Evolutionary conservation across 768 basidiomycete genomes (phyloP).

Genomic region (Termitomyces sp.): DNA sequence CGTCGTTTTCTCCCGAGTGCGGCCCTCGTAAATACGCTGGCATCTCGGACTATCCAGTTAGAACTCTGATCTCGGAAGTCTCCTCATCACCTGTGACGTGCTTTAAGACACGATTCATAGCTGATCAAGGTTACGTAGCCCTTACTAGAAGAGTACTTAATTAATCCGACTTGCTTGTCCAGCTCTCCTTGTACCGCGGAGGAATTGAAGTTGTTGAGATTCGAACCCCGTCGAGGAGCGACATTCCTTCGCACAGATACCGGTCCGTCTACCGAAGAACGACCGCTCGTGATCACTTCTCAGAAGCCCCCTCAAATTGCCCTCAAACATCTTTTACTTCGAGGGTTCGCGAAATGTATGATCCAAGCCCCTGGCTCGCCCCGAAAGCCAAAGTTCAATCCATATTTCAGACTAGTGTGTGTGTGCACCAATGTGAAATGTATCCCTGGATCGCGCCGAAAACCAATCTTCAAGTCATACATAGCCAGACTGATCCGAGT

Average conservation of each 20-base stretch:
- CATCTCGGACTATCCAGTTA: background rate
- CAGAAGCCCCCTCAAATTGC: background rate
- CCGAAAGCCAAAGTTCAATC: too few species aligned
- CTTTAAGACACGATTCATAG: background rate
- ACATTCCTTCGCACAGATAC: background rate
- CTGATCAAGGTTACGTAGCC: background rate
- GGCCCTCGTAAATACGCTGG: background rate
- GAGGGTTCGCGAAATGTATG: background rate
- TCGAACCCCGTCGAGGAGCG: background rate
- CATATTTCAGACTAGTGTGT: too few species aligned
- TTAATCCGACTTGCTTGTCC: background rate
- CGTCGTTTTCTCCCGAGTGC: background rate
- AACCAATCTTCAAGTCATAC: background rate
- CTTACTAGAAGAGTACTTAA: background rate
- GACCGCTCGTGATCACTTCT: background rate
- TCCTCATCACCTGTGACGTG: background rate
- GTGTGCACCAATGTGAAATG: too few species aligned
- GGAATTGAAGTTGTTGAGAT: background rate
- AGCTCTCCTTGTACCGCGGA: constrained; percentile 3
- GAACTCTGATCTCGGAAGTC: background rate
- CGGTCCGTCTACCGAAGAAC: background rate
- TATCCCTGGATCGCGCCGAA: background rate
- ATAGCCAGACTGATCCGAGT: too few species aligned
- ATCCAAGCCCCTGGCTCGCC: background rate
- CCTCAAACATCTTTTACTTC: background rate